Conservation (phyloP, 192 early-diverging fungal species). For the Borealophlyctis nickersoniae region DNA sequence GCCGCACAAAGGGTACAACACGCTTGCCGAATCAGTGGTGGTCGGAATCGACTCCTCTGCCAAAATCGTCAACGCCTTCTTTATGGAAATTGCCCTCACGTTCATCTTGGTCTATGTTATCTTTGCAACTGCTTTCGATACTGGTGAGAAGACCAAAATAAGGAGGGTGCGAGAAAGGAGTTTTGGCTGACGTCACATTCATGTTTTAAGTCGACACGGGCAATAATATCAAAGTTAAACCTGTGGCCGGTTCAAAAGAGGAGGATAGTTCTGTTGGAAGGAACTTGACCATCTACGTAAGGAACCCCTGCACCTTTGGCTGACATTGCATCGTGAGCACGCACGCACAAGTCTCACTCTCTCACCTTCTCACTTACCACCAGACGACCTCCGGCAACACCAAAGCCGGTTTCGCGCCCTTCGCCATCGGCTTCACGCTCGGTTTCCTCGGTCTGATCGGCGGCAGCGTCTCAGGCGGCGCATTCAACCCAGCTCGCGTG, state of each 20-base stretch:
- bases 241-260: constrained; percentile 20
- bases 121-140: constrained; percentile 65
- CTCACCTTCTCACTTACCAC: background rate
- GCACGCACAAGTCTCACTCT: too few species aligned
- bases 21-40: constrained; percentile 40
- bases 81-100: constrained; percentile 56
- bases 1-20: constrained; percentile 23
- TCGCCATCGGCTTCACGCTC: constrained; percentile 62
- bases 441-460: constrained; percentile 52
- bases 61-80: constrained; percentile 48
- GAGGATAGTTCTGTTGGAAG: constrained; percentile 35
- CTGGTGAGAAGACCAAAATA: constrained; percentile 35
- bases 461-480: constrained; percentile 55
- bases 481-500: constrained; percentile 60
- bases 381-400: constrained; percentile 61
- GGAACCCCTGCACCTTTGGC: constrained; percentile 12
- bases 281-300: constrained; percentile 61
- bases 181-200: too few species aligned
- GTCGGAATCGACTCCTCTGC: constrained; percentile 39
- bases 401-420: constrained; percentile 62
- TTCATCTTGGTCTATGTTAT: constrained; percentile 64
- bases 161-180: too few species aligned
- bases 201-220: constrained; percentile 58
- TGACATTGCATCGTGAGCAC: too few species aligned
- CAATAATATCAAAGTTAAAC: constrained; percentile 45